Conservation (phyloP, 352 stramenopile genomes). For the Globisporangium perplexum region DNA sequence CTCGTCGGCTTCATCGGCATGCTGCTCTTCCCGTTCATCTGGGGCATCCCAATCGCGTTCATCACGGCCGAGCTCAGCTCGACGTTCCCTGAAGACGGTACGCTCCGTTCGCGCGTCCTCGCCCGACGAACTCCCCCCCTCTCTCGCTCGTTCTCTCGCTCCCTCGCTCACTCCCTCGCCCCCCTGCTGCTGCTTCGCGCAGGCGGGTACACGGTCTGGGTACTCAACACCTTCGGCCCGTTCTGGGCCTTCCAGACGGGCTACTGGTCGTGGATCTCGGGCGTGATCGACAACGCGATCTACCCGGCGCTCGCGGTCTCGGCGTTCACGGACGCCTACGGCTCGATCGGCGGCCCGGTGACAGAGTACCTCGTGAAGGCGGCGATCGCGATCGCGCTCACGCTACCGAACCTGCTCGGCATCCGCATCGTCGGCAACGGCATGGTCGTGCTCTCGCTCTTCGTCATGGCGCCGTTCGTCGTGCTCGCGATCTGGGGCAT, state of each 20-base stretch:
- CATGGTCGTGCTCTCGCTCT: constrained; percentile 66
- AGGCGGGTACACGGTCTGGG: constrained; percentile 87
- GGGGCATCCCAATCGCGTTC: constrained; percentile 86
- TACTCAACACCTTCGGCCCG: constrained; percentile 86
- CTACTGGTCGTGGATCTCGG: constrained; percentile 83
- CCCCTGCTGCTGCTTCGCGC: not conserved
- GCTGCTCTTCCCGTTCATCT: constrained; percentile 85
- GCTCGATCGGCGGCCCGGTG: constrained; percentile 19
- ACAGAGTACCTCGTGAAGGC: constrained; percentile 40
- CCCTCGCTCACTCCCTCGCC: not conserved
- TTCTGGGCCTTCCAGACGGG: constrained; percentile 84
- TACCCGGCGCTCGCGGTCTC: constrained; percentile 80
- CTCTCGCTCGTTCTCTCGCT: not conserved
- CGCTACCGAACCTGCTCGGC: constrained; percentile 39
- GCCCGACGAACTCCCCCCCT: not conserved
- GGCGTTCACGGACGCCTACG: constrained; percentile 34
- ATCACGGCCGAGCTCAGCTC: constrained; percentile 91
- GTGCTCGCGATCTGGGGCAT: constrained; percentile 43
- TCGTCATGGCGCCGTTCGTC: constrained; percentile 90
- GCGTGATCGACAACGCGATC: constrained; percentile 91
- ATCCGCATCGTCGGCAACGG: constrained; percentile 83
- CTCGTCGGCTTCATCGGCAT: constrained; percentile 85
- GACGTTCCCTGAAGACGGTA: constrained; percentile 78
- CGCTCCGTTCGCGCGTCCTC: not conserved
- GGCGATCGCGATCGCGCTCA: constrained; percentile 27